Conservation (phyloP, 441 rosid genomes). For the Geranium incanum region DNA sequence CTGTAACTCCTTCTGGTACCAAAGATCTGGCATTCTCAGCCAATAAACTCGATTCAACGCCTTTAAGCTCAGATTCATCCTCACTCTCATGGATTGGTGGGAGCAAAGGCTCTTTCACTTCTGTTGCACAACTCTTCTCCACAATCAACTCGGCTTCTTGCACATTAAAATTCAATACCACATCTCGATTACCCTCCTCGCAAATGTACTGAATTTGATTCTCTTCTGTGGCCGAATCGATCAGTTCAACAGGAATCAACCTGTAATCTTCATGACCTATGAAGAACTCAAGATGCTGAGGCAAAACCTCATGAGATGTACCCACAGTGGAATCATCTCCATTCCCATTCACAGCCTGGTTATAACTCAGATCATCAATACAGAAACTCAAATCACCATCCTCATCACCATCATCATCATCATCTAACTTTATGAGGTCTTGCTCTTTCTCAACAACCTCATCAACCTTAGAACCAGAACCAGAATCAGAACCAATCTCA, state of each 20-base stretch:
- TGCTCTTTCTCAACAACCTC: constrained; percentile 28
- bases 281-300: constrained; percentile 64
- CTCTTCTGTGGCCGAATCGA: constrained; percentile 14
- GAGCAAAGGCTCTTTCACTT: constrained; percentile 22
- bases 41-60: constrained; percentile 18
- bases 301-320: constrained; percentile 22
- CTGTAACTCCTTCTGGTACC: not conserved
- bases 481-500: too few relatives aligned
- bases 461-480: constrained; percentile 14
- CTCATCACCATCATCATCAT: not conserved
- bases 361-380: constrained; percentile 18
- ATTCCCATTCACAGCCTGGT: constrained; percentile 7
- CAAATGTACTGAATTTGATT: constrained; percentile 23
- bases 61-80: constrained; percentile 18
- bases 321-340: constrained; percentile 18
- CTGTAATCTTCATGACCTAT: constrained; percentile 55
- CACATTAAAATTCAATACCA: constrained; percentile 50
- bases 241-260: constrained; percentile 65
- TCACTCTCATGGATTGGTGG: constrained; percentile 23
- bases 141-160: constrained; percentile 31
- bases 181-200: constrained; percentile 49
- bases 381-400: constrained; percentile 16
- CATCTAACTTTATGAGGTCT: constrained; percentile 11
- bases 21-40: not conserved
- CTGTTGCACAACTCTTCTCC: constrained; percentile 22